phyloP scores from a whole-genome alignment of 2,329 filamentous ascomycete genomes.

The Fusarium sp. region DNA sequence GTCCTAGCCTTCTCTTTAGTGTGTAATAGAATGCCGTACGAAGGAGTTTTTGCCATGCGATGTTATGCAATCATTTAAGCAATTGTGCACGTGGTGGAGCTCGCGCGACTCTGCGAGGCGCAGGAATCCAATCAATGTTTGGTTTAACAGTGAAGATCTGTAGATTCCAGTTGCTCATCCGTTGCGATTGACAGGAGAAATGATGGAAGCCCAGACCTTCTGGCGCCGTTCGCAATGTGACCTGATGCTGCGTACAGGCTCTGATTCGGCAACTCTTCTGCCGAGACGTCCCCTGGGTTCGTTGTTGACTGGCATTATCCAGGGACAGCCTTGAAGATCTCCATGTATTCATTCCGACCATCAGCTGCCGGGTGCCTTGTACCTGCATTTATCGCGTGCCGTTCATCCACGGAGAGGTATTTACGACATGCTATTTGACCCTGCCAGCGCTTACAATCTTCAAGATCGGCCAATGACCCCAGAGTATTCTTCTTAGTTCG shows the following conservation, averaged over 20 bases:
- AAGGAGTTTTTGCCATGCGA: constrained; percentile 18
- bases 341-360: constrained; percentile 13
- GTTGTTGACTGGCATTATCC: not conserved
- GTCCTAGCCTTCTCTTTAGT: constrained; percentile 11
- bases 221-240: constrained; percentile 26
- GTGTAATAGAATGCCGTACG: constrained; percentile 11
- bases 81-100: constrained; percentile 21
- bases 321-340: constrained; percentile 32
- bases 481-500: constrained; percentile 14
- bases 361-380: constrained; percentile 22
- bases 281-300: not conserved
- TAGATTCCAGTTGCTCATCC: constrained; percentile 28
- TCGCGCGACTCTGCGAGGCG: constrained; percentile 17
- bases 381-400: constrained; percentile 35
- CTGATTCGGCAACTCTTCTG: constrained; percentile 14
- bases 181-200: constrained; percentile 33
- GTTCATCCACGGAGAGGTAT: constrained; percentile 26
- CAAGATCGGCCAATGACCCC: constrained; percentile 16
- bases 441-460: constrained; percentile 4
- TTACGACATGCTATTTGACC: constrained; percentile 29
- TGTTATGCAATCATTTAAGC: constrained; percentile 22
- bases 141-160: constrained; percentile 29
- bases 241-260: not conserved
- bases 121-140: constrained; percentile 35
- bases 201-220: constrained; percentile 33